Percentiles rank a stretch among this genome's conserved stretches.
Conservation (phyloP, 2,329 filamentous ascomycete genomes). For the Didymella glomerata region DNA sequence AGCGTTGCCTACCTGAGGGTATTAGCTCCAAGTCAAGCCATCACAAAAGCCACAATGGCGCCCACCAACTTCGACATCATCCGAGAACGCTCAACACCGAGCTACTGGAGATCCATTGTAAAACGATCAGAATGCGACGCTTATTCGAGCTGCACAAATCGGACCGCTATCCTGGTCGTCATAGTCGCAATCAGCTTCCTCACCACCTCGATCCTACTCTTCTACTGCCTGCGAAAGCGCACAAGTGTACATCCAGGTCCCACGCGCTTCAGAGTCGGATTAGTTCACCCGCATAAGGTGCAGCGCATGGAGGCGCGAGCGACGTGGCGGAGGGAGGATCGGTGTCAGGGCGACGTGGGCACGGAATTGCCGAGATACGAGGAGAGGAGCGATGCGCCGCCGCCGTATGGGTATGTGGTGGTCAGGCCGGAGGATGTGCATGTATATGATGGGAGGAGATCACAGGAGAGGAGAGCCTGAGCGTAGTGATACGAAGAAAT, state of each 20-base stretch:
- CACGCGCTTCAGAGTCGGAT: slow-evolving; percentile 1
- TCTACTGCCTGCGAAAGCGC: slow-evolving; percentile 16
- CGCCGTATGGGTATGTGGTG: slow-evolving; percentile 13
- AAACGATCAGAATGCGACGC: slow-evolving; percentile 6
- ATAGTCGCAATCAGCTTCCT: slow-evolving; percentile 11
- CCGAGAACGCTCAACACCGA: too few species aligned
- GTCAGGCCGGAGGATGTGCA: slow-evolving; percentile 13
- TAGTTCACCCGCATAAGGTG: slow-evolving; percentile 13
- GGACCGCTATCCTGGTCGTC: slow-evolving; percentile 10
- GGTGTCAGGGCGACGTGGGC: slow-evolving; percentile 4
- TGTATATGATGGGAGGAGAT: neutral
- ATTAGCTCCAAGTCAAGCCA: too few species aligned
- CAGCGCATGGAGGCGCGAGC: slow-evolving; percentile 12
- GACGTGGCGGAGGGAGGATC: slow-evolving; percentile 8
- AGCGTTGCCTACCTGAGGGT: too few species aligned
- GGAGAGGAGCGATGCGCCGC: slow-evolving; percentile 11
- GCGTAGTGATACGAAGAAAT: too few species aligned
- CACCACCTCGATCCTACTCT: slow-evolving; percentile 8
- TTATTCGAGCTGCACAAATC: slow-evolving; percentile 5
- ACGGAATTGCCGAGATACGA: slow-evolving; percentile 13
- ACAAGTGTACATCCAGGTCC: slow-evolving; percentile 3
- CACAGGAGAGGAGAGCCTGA: neutral
- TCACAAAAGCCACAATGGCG: slow-evolving; percentile 15
- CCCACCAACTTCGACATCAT: slow-evolving; percentile 1
- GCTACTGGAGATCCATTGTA: neutral